Evolutionary conservation across 169 alveolate species (phyloP), one percentile per base, ranked within the genome.

Genomic region (Perkinsus olseni): DNA sequence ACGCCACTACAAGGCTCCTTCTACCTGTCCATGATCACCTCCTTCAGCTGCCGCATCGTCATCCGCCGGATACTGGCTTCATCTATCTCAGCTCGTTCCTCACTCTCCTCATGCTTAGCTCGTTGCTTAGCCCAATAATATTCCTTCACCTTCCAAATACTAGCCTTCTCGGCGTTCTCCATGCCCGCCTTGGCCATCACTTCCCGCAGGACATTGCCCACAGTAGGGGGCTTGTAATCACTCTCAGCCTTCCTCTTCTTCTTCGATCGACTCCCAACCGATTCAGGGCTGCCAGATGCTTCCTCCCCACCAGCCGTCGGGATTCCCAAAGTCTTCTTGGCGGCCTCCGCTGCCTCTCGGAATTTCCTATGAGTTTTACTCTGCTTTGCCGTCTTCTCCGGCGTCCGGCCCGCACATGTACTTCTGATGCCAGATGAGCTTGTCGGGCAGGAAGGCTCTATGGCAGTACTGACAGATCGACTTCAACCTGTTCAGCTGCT

Each of bases 351-450:
- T 38, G 95, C 96, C 62, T 93, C 96, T 36, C 92, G 92, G 91
- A 82, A 51, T 93, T 95, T 96, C 48, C 96, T 96, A 92, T 96
- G 96, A 91, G 97, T 96, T 93, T 96, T 94, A 91, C 96, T 94
- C 94, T 97, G 98, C 94, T 97, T 97, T 90, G 95, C 98, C 0
- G 98, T 98, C 74, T 98, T 95, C 90, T 93, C 96, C 11, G n/a
- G 99, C 98, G 38, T 94, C 96, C 4, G 99, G 99, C 0, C 99
- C 99, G 92, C 99, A 98, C 95, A 96, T 97, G 92, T 98, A 97
- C 91, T 94, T 95, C 91, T 96, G 97, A 93, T 98, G 99, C 50
- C 96, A 38, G 34, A 74, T 74, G 48, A 98, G 96, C 94, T 96
- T 97, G 91, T 94, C 96, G 38, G 96, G 97, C 93, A 97, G 94